Evolutionary conservation across 805 yeast genomes (phyloP).

Genomic region (Yueomyces sinensis): DNA sequence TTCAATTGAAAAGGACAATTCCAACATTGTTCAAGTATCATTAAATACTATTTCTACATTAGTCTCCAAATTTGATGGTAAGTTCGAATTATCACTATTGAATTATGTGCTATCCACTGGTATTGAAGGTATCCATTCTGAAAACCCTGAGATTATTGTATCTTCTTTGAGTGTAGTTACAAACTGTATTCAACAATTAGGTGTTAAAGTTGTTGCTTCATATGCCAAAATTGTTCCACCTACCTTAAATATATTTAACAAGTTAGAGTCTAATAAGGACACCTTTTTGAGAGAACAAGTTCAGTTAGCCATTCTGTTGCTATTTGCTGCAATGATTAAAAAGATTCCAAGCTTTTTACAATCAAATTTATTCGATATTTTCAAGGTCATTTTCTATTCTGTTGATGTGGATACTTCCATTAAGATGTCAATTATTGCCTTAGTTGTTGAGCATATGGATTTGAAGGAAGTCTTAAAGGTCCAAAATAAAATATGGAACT

Average conservation of each 20-base stretch:
- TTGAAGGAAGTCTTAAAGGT: conserved; percentile 47
- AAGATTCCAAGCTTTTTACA: conserved; percentile 77
- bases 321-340: conserved; percentile 63
- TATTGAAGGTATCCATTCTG: conserved; percentile 36
- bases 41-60: conserved; percentile 54
- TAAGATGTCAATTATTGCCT: conserved; percentile 47
- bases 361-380: conserved; percentile 50
- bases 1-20: conserved; percentile 10
- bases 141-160: conserved; percentile 49
- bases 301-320: conserved; percentile 58
- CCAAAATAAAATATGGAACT: conserved; percentile 49
- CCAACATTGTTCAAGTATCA: conserved; percentile 51
- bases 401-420: conserved; percentile 44
- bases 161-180: conserved; percentile 65
- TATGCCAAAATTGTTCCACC: conserved; percentile 80
- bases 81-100: conserved; percentile 34
- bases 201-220: conserved; percentile 74
- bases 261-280: conserved; percentile 9
- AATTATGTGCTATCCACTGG: conserved; percentile 36
- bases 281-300: conserved; percentile 26
- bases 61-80: conserved; percentile 47
- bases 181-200: conserved; percentile 56
- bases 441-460: conserved; percentile 56
- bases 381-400: conserved; percentile 44
- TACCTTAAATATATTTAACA: conserved; percentile 45